These are phyloP conservation scores for Pseudocercospora musae DNA, from an alignment of 2,329 filamentous ascomycete genomes.

Conservation along the genomic window DNA sequence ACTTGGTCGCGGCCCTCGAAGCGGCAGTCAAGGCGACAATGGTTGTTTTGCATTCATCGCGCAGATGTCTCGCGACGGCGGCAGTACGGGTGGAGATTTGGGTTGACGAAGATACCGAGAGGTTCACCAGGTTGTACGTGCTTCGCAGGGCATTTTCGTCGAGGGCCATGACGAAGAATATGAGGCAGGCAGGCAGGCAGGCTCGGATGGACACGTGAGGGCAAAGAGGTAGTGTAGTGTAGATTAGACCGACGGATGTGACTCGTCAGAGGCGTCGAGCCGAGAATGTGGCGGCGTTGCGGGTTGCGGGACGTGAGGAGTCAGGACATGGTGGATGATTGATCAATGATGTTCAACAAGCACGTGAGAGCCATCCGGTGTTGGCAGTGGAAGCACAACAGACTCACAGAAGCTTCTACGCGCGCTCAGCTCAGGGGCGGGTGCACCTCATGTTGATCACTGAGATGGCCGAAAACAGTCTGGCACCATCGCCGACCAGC, in stretches of 20 bases:
- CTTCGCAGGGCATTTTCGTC: conserved; percentile 19
- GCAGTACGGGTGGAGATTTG: conserved; percentile 32
- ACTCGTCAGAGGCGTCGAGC: background rate
- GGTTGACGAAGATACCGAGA: conserved; percentile 29
- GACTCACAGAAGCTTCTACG: conserved; percentile 15
- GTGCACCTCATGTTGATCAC: conserved; percentile 1
- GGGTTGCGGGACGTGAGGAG: background rate
- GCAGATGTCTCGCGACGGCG: conserved; percentile 27
- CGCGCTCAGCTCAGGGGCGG: conserved; percentile 12
- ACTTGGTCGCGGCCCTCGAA: conserved; percentile 53
- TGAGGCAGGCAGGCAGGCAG: background rate
- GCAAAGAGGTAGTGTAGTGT: background rate
- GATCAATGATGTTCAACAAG: no score
- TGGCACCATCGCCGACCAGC: conserved; percentile 7
- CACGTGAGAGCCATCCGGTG: background rate
- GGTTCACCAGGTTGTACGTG: conserved; percentile 26
- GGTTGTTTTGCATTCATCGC: conserved; percentile 26
- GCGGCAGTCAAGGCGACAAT: conserved; percentile 43
- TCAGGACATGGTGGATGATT: no score
- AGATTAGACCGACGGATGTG: conserved; percentile 2
- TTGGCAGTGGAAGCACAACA: conserved; percentile 11
- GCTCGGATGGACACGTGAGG: background rate
- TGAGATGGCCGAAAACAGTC: conserved; percentile 6
- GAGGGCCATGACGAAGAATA: conserved; percentile 14
- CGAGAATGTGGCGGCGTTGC: background rate